Evolutionary conservation across 139 green algal genomes (phyloP).

Genomic region (Haematococcus sp.): DNA sequence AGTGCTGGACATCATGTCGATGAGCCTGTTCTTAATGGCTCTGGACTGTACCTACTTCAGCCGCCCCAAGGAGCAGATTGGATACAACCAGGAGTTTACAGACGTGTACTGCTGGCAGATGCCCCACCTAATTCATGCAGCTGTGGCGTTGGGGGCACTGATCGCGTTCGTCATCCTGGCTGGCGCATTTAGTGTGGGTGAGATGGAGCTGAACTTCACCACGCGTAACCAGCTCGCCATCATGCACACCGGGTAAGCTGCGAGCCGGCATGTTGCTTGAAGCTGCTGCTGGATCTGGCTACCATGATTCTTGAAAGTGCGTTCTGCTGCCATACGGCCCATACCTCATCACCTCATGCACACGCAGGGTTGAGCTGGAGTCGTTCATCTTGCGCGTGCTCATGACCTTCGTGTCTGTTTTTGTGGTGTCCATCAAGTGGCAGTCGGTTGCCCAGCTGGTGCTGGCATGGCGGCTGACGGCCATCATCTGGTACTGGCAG

Average conservation of each 20-base stretch:
- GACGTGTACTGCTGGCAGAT: no score
- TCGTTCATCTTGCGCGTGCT: not conserved
- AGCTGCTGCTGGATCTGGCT: no score
- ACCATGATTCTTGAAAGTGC: no score
- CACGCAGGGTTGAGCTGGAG: constrained; percentile 6
- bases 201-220: constrained; percentile 4
- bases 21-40: constrained; percentile 28
- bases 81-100: constrained; percentile 25
- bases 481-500: no score
- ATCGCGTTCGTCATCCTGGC: constrained; percentile 8
- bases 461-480: not conserved
- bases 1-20: constrained; percentile 27
- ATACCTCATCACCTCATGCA: no score
- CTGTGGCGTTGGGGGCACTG: no score
- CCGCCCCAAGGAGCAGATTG: not conserved
- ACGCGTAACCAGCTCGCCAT: constrained; percentile 4
- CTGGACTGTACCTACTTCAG: constrained; percentile 32
- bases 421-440: not conserved
- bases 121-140: no score
- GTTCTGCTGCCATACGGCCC: no score
- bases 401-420: constrained; percentile 4
- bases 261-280: no score
- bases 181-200: not conserved
- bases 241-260: constrained; percentile 11
- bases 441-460: not conserved